Evolutionary conservation across 2,329 filamentous ascomycete species (phyloP).

Genomic region (Alternaria sp.): DNA sequence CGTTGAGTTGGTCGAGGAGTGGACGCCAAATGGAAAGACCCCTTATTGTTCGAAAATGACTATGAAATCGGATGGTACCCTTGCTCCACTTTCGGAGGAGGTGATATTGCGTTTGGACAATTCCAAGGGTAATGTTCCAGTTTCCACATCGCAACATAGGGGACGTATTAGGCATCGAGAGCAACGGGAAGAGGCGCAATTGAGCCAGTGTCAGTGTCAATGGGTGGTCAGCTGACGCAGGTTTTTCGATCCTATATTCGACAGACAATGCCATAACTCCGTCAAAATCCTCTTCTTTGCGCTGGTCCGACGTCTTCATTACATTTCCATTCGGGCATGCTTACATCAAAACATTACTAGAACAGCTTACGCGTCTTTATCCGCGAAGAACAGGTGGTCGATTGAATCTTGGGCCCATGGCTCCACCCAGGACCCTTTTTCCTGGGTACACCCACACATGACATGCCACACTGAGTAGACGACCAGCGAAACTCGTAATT

Average conservation of each 20-base stretch:
- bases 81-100: not conserved
- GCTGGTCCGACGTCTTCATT: not conserved
- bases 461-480: not conserved
- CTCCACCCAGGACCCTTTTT: not conserved
- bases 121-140: conserved; percentile 1
- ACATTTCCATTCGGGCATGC: not conserved
- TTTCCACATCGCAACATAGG: not conserved
- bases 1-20: conserved; percentile 33
- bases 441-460: not conserved
- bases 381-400: not conserved
- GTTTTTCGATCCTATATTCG: not conserved
- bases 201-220: conserved; percentile 25
- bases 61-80: conserved; percentile 3
- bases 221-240: conserved; percentile 15
- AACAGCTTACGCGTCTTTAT: not conserved
- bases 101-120: conserved; percentile 10
- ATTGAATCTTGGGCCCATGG: not conserved
- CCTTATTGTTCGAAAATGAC: conserved; percentile 31
- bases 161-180: not conserved
- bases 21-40: conserved; percentile 14
- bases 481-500: not conserved
- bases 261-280: not conserved
- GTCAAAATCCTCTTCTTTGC: not conserved
- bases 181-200: not conserved
- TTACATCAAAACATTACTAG: not conserved